These are phyloP conservation scores for Phlebiopsis gigantea DNA, from an alignment of 768 basidiomycete species.

Conservation along the genomic window DNA sequence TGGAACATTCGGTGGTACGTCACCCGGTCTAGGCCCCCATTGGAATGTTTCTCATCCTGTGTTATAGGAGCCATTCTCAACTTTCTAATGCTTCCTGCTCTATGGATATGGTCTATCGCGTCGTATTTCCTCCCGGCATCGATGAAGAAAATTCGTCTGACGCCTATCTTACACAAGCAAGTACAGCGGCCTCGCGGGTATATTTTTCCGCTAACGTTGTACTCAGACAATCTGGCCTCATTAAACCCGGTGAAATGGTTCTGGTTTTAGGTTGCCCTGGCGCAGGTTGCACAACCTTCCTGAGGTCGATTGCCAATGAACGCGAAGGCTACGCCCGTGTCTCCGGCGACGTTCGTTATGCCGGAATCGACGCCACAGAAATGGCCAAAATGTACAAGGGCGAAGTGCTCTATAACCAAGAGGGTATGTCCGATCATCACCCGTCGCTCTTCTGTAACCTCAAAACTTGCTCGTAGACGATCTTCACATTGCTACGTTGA, in stretches of 20 bases:
- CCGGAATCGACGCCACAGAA: slow-evolving; percentile 69
- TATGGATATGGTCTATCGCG: slow-evolving; percentile 42
- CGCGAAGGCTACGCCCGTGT: slow-evolving; percentile 60
- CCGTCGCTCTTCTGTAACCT: too few species aligned
- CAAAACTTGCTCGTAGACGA: slow-evolving; percentile 71
- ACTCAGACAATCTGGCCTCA: slow-evolving; percentile 56
- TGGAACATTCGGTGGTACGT: slow-evolving; percentile 54
- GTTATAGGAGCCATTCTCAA: slow-evolving; percentile 42
- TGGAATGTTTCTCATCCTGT: background rate
- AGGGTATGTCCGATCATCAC: too few species aligned
- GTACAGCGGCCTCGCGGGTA: slow-evolving; percentile 8
- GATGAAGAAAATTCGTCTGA: slow-evolving; percentile 24
- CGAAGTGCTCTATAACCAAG: slow-evolving; percentile 75
- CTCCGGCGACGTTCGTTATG: slow-evolving; percentile 73
- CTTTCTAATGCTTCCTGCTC: slow-evolving; percentile 49
- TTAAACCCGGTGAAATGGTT: slow-evolving; percentile 84
- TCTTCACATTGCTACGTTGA: slow-evolving; percentile 76
- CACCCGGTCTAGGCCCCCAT: background rate
- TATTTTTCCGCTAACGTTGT: background rate
- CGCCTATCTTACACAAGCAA: slow-evolving; percentile 57
- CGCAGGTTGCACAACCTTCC: slow-evolving; percentile 81
- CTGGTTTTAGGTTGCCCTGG: slow-evolving; percentile 81
- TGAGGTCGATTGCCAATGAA: slow-evolving; percentile 78
- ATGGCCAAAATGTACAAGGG: slow-evolving; percentile 77
- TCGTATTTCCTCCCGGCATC: slow-evolving; percentile 30